A percentile compares a stretch with the other conserved stretches of the same genome.
phyloP scores from a whole-genome alignment of 2,329 filamentous ascomycete species.

The Ilyonectria mors-panacis region DNA sequence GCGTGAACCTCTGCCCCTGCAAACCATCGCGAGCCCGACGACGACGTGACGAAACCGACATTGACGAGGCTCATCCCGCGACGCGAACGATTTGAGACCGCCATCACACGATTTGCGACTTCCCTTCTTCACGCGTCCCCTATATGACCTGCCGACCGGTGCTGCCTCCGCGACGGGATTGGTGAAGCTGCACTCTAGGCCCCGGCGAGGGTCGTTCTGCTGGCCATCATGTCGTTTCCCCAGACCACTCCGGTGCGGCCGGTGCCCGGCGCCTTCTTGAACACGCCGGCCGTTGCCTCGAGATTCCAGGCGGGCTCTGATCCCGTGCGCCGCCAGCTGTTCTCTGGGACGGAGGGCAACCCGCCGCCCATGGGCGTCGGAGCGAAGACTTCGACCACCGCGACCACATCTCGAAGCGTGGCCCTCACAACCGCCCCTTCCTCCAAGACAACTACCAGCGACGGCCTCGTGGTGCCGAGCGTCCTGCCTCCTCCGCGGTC shows the following conservation, averaged over 20 bases:
- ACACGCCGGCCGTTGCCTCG: conserved; percentile 77
- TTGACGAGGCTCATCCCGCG: conserved; percentile 32
- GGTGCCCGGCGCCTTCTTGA: conserved; percentile 82
- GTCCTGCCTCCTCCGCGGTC: conserved; percentile 61
- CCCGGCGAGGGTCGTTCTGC: conserved; percentile 48
- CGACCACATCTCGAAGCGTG: conserved; percentile 40
- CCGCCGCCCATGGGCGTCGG: conserved; percentile 32
- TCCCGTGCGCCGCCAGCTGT: conserved; percentile 67
- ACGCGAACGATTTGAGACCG: conserved; percentile 26
- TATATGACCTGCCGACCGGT: conserved; percentile 50
- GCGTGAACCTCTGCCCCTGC: conserved; percentile 40
- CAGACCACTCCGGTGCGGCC: conserved; percentile 78
- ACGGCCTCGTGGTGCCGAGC: conserved; percentile 50
- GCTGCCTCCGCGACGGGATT: conserved; percentile 45
- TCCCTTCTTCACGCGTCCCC: conserved; percentile 37
- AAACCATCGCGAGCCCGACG: conserved; percentile 37
- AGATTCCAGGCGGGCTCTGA: conserved; percentile 62
- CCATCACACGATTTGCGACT: conserved; percentile 26
- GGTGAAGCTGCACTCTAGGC: conserved; percentile 48
- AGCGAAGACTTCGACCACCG: conserved; percentile 37
- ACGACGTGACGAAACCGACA: conserved; percentile 42
- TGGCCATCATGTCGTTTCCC: conserved; percentile 67
- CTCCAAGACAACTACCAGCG: conserved; percentile 43
- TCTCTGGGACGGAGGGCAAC: conserved; percentile 52
- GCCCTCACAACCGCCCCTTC: conserved; percentile 44